Base-by-base conservation (phyloP, 1,139 yeast genomes). In the Zygosaccharomyces pseudobailii region DNA sequence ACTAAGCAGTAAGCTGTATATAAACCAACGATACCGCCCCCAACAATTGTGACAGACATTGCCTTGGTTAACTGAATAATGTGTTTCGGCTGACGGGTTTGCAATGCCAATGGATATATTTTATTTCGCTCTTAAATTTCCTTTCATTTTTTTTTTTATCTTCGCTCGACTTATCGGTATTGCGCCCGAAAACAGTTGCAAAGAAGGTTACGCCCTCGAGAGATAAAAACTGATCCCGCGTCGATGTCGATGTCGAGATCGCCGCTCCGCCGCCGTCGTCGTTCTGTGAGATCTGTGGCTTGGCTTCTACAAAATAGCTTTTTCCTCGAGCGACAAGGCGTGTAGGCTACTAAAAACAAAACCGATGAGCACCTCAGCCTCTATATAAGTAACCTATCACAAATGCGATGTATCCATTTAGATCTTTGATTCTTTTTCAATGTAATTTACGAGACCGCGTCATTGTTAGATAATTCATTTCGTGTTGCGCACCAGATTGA, bases 21-120 rank as follows among this genome's bases (percentile, higher is more conserved):
- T 23, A 86, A 73, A 27, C 94, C 94, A 47, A 82, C 71, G 40
- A 86, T 80, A 19, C 95, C 95, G 3, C 87, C 74, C 10, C 87
- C 67, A 13, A 62, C 55, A 31, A 62, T 43, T 5, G 53, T 50
- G 20, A 47, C 41, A 20, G 43, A 13, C 48, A 45, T 47, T 20
- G 19, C 19, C 17, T 3, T 35, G 21, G 36, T 35, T 35, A 21
- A 5, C 24, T 9, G 2, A 34, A 20, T 2, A 9, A 34, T 19
- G 9, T 31, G 8, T 31, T 31, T 7, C 34, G 7, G 34, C n/a
- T 19, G 34, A 7, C 3, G 34, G 8, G 34, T 31, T 10, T 19
- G 5, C 8, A 23, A 34, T 34, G n/a, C 20, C 24, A 34, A 5
- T 17, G 9, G 8, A n/a, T 31, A 13, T 31, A 31, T 31, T 9